A percentile compares a stretch with the other conserved stretches of the same genome.
Evolutionary conservation across 2,329 filamentous ascomycete species (phyloP).

Genomic region (Aspergillus sclerotialis): DNA sequence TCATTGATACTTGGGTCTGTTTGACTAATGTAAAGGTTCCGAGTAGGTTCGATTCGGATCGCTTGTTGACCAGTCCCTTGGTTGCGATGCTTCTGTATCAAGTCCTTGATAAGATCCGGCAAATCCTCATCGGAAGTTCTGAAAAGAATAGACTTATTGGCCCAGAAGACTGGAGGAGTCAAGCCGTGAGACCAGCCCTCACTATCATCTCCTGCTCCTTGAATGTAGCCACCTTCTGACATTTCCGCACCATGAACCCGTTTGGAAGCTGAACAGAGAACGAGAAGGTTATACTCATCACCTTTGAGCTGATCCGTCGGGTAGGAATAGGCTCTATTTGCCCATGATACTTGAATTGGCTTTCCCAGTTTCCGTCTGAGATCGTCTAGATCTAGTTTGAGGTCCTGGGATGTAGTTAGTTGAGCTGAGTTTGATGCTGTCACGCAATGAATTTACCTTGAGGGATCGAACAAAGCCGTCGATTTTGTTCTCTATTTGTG

Average conservation of each 20-base stretch:
- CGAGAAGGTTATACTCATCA: conserved; percentile 59
- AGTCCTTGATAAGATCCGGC: conserved; percentile 41
- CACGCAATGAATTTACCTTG: conserved; percentile 26
- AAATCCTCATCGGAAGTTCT: conserved; percentile 59
- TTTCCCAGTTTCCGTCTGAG: conserved; percentile 56
- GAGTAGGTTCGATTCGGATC: conserved; percentile 31
- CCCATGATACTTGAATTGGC: conserved; percentile 72
- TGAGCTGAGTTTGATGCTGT: no score
- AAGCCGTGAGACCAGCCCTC: conserved; percentile 87
- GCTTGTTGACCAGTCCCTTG: conserved; percentile 14
- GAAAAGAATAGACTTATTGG: conserved; percentile 55
- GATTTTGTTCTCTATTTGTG: conserved; percentile 66
- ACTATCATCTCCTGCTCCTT: conserved; percentile 89
- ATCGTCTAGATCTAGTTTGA: conserved; percentile 53
- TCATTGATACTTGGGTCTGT: conserved; percentile 23
- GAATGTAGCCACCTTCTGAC: conserved; percentile 72
- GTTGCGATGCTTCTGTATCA: conserved; percentile 29
- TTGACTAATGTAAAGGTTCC: conserved; percentile 26
- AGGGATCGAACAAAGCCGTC: conserved; percentile 47
- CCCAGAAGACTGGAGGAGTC: conserved; percentile 75
- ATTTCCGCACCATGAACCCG: conserved; percentile 62
- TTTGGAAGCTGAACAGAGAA: conserved; percentile 80
- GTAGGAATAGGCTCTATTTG: conserved; percentile 59
- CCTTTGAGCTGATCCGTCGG: conserved; percentile 41
- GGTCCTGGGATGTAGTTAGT: conserved; percentile 37